Base-by-base conservation (phyloP, 805 yeast genomes). In the Yarrowia deformans region DNA sequence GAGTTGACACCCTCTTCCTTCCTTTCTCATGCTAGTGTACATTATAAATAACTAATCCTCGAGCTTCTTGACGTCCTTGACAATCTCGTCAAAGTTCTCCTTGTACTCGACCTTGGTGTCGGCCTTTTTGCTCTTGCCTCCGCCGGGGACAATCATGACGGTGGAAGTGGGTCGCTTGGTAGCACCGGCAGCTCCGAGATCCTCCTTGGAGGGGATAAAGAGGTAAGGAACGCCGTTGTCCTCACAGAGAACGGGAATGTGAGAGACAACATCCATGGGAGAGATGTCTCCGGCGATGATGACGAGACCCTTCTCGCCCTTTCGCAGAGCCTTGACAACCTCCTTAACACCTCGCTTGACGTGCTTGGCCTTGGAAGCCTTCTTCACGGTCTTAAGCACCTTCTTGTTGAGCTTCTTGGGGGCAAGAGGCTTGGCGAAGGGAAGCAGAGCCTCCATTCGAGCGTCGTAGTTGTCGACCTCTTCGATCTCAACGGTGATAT, bases 81-180 rank as follows among this genome's bases (percentile, higher is more conserved):
- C 97, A 71, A 94, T 87, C 81, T 94, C 99, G 79, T 95, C 98
- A 77, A 86, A 95, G 71, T 88, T 80, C 81, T 93, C 97, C 81
- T 91, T 90, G 85, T 95, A 95, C 72, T 87, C 91, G 70, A 85
- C 84, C 73, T 86, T 85, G 70, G 83, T 85, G 74, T 87, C 89
- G 58, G 70, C 70, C 80, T 89, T 90, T 83, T 88, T 90, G 77
- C 90, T 85, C 80, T 87, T 87, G 71, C 93, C 93, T 69, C 97
- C 97, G 70, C 97, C 97, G 75, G 99, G 99, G 69, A 93, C 95
- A 75, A 95, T 87, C 92, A 95, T 91, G 39, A 95, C 97, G 79
- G 97, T 93, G 46, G 98, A 92, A 46, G 99, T 95, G 74, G 99
- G 98, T 85, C 99, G 90, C 84, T 95, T 95, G 70, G 99, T 95